Percentiles rank a stretch among this genome's conserved stretches.
Conservation (phyloP, 148 eudicot species). For the Beta vulgaris region DNA sequence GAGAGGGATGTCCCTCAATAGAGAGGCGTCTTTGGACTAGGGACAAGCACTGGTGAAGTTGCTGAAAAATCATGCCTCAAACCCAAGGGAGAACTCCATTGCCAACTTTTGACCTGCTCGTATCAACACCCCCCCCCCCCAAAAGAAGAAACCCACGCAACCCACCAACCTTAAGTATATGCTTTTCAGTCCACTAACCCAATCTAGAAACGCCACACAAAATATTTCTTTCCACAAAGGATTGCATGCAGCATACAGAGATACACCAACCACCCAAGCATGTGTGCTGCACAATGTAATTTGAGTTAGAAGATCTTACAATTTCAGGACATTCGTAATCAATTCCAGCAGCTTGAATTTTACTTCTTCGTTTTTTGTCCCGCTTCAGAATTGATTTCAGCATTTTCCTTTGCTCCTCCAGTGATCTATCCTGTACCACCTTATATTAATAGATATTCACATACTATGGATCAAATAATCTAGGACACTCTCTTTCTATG, state of each 20-base stretch:
- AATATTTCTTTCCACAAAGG: neutral
- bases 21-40: neutral
- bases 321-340: slow-evolving; percentile 85
- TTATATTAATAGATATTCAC: neutral
- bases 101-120: neutral
- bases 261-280: neutral
- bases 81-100: neutral
- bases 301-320: slow-evolving; percentile 42
- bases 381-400: slow-evolving; percentile 61
- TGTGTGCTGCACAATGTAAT: neutral
- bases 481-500: neutral
- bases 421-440: slow-evolving; percentile 63
- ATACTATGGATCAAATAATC: neutral
- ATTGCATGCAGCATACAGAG: no score
- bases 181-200: neutral
- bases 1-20: neutral
- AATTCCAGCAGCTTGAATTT: slow-evolving; percentile 81
- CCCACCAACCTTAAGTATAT: no score
- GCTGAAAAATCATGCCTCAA: no score
- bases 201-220: neutral
- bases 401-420: slow-evolving; percentile 71
- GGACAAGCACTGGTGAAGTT: neutral
- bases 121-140: neutral
- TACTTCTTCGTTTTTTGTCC: slow-evolving; percentile 65
- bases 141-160: no score